phyloP scores from a whole-genome alignment of 805 yeast genomes.

The Priceomyces castillae region DNA sequence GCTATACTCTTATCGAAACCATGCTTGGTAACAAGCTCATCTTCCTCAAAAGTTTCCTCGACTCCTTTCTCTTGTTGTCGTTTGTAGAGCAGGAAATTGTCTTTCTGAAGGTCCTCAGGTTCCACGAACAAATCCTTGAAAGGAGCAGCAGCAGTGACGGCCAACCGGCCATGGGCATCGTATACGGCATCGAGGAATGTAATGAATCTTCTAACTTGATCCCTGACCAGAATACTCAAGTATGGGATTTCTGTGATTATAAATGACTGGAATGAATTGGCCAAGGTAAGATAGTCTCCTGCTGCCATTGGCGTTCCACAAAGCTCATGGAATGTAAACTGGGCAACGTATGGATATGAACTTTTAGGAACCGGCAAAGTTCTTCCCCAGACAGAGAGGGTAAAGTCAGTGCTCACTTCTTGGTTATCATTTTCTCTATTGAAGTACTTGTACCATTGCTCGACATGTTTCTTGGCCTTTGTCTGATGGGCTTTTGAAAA shows the following conservation, averaged over 20 bases:
- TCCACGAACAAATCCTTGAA: slow-evolving; percentile 85
- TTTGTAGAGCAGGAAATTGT: slow-evolving; percentile 44
- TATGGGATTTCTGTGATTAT: slow-evolving; percentile 93
- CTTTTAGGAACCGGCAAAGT: slow-evolving; percentile 70
- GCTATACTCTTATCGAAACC: slow-evolving; percentile 75
- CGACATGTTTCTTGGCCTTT: slow-evolving; percentile 59
- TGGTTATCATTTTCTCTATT: slow-evolving; percentile 51
- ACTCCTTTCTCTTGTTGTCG: slow-evolving; percentile 34
- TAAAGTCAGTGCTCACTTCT: slow-evolving; percentile 18
- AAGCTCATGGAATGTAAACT: slow-evolving; percentile 79
- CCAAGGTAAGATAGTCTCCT: slow-evolving; percentile 87
- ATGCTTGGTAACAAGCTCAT: slow-evolving; percentile 66
- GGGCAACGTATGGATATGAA: slow-evolving; percentile 80
- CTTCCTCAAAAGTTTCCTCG: slow-evolving; percentile 47
- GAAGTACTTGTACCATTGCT: slow-evolving; percentile 78
- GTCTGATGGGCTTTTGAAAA: slow-evolving; percentile 47
- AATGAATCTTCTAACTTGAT: slow-evolving; percentile 85
- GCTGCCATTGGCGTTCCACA: slow-evolving; percentile 90
- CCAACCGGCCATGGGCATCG: slow-evolving; percentile 83
- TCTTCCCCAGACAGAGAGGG: slow-evolving; percentile 83
- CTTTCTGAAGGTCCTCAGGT: slow-evolving; percentile 57
- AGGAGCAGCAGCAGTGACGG: slow-evolving; percentile 85
- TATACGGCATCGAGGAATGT: slow-evolving; percentile 95
- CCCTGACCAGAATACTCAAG: slow-evolving; percentile 72
- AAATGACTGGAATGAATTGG: slow-evolving; percentile 69